phyloP scores from a whole-genome alignment of 768 basidiomycete genomes.

The Amyloporia xantha region DNA sequence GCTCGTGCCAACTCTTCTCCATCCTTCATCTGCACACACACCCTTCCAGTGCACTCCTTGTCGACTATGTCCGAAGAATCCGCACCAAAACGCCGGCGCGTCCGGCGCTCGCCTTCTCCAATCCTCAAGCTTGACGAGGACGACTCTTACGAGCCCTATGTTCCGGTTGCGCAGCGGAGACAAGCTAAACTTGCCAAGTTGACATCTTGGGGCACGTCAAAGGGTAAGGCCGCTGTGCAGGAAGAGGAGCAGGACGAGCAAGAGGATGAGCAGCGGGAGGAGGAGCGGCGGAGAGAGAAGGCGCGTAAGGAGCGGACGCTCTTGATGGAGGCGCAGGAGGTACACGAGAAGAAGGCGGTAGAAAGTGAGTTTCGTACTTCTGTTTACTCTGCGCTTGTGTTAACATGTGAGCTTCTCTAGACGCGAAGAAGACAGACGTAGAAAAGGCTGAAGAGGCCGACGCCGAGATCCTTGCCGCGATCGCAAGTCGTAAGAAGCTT shows the following conservation, averaged over 20 bases:
- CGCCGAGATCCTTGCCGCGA: slow-evolving; percentile 85
- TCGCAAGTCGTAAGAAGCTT: slow-evolving; percentile 84
- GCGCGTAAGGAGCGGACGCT: slow-evolving; percentile 81
- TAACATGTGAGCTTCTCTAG: slow-evolving; percentile 28
- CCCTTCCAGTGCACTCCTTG: too few species aligned
- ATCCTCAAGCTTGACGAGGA: slow-evolving; percentile 57
- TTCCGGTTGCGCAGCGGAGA: slow-evolving; percentile 81
- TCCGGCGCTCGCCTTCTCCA: slow-evolving; percentile 53
- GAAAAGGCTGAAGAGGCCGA: slow-evolving; percentile 87
- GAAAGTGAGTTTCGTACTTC: slow-evolving; percentile 57
- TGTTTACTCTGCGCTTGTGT: background rate
- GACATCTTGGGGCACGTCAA: slow-evolving; percentile 52
- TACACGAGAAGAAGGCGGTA: slow-evolving; percentile 73
- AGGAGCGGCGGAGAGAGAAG: slow-evolving; percentile 68
- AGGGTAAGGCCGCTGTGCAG: slow-evolving; percentile 38
- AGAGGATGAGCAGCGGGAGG: slow-evolving; percentile 73
- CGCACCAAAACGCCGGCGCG: slow-evolving; percentile 42
- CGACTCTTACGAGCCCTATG: slow-evolving; percentile 73
- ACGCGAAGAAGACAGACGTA: slow-evolving; percentile 82
- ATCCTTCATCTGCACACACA: too few species aligned
- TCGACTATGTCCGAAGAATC: slow-evolving; percentile 25
- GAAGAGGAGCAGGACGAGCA: slow-evolving; percentile 55
- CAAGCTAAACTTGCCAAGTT: slow-evolving; percentile 76
- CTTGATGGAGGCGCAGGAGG: slow-evolving; percentile 91
- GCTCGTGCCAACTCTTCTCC: background rate